A percentile compares a stretch with the other conserved stretches of the same genome.
These are phyloP conservation scores for Camellia oleifera DNA, from an alignment of 179 eudicot genomes.

Conservation along the genomic window DNA sequence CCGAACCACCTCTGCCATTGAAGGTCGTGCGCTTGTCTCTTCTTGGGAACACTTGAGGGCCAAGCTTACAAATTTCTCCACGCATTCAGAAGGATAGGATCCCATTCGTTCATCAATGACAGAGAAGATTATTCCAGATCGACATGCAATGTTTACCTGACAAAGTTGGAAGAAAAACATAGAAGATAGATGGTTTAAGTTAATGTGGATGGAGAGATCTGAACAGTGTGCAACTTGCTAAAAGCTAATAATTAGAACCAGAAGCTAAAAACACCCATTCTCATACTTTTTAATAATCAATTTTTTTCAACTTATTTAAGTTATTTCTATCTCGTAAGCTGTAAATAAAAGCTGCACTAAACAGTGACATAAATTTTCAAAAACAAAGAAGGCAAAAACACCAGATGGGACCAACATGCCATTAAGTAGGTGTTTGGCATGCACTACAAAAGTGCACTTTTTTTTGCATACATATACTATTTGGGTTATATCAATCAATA, in stretches of 20 bases:
- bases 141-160: conserved; percentile 43
- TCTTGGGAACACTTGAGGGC: conserved; percentile 69
- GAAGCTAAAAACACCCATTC: no score
- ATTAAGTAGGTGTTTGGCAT: no score
- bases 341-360: no score
- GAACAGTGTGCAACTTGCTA: no score
- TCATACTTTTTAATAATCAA: no score
- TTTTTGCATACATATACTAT: no score
- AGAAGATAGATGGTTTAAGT: not conserved
- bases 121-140: conserved; percentile 50
- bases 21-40: conserved; percentile 54
- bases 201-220: not conserved
- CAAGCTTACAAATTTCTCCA: conserved; percentile 48
- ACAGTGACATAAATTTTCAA: no score
- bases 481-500: no score
- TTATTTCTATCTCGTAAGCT: no score
- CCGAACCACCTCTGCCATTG: conserved; percentile 66
- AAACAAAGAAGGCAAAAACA: no score
- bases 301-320: not conserved
- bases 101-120: conserved; percentile 66
- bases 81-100: conserved; percentile 53
- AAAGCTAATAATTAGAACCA: no score
- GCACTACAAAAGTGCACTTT: no score
- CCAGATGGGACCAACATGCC: not conserved
- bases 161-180: not conserved